Conservation (phyloP, 2,329 filamentous ascomycete genomes). For the Plectosphaerella cucumerina region DNA sequence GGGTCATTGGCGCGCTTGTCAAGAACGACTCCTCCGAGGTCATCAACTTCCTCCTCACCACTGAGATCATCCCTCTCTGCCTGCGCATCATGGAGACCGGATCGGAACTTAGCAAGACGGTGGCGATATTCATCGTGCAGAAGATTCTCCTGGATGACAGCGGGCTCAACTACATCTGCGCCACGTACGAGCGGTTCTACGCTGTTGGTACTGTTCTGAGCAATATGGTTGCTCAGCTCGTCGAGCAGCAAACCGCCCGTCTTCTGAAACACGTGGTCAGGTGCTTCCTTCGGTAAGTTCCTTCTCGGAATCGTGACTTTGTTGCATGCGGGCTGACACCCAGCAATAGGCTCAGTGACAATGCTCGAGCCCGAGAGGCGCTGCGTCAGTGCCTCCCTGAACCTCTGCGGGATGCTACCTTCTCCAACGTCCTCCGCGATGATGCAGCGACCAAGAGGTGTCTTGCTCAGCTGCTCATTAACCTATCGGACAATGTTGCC, state of each 20-base stretch:
- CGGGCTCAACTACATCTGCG: conserved; percentile 95
- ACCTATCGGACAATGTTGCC: conserved; percentile 83
- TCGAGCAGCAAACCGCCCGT: conserved; percentile 94
- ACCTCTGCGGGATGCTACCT: conserved; percentile 96
- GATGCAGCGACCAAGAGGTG: conserved; percentile 97
- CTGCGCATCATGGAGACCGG: conserved; percentile 99
- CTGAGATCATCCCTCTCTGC: conserved; percentile 96
- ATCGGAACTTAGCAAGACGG: conserved; percentile 96
- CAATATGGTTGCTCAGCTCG: conserved; percentile 97
- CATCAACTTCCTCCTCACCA: conserved; percentile 97
- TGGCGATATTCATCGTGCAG: conserved; percentile 98
- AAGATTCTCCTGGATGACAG: conserved; percentile 98
- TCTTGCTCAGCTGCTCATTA: conserved; percentile 93
- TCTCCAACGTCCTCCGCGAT: conserved; percentile 91
- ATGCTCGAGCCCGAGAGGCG: conserved; percentile 90
- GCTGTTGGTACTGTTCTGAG: conserved; percentile 95
- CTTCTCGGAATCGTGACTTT: not conserved
- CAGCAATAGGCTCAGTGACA: conserved; percentile 79
- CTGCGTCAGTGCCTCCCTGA: conserved; percentile 94
- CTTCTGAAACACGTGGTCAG: conserved; percentile 96
- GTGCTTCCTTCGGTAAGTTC: conserved; percentile 83
- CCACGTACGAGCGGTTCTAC: conserved; percentile 97
- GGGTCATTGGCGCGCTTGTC: conserved; percentile 93
- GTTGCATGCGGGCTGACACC: not conserved
- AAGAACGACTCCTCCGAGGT: conserved; percentile 99